These are phyloP conservation scores for Straminergon stramineum DNA, from an alignment of 225 moss, liverwort and hornwort genomes.

Conservation along the genomic window DNA sequence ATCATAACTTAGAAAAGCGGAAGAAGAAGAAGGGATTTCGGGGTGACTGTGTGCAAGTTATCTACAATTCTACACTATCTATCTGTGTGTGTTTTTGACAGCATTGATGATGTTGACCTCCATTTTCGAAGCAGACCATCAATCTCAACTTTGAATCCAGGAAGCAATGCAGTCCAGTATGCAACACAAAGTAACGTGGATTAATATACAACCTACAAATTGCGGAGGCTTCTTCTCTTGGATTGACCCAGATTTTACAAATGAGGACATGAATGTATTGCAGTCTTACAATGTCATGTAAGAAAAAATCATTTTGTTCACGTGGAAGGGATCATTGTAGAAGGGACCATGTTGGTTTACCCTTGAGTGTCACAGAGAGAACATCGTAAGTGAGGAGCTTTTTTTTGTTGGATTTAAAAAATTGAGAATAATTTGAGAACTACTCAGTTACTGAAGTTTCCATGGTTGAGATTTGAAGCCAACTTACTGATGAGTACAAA, in stretches of 20 bases:
- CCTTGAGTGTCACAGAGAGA: too few species aligned
- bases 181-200: not conserved
- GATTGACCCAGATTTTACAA: not conserved
- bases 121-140: not conserved
- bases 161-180: not conserved
- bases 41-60: too few species aligned
- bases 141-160: not conserved
- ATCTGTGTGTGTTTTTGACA: too few species aligned
- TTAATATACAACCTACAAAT: not conserved
- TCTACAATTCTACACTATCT: too few species aligned
- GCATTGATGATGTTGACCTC: not conserved
- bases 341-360: not conserved
- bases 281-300: not conserved
- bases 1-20: too few species aligned
- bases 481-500: too few species aligned
- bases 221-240: not conserved
- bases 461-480: too few species aligned
- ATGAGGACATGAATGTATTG: not conserved
- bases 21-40: too few species aligned
- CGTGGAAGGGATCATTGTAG: not conserved
- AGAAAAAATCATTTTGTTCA: not conserved
- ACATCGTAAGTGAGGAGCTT: too few species aligned
- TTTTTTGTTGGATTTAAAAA: too few species aligned
- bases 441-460: too few species aligned
- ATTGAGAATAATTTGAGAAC: too few species aligned